Percentiles rank a stretch among this genome's conserved stretches.
Conservation (phyloP, 441 rosid genomes). For the Biscutella laevigata region DNA sequence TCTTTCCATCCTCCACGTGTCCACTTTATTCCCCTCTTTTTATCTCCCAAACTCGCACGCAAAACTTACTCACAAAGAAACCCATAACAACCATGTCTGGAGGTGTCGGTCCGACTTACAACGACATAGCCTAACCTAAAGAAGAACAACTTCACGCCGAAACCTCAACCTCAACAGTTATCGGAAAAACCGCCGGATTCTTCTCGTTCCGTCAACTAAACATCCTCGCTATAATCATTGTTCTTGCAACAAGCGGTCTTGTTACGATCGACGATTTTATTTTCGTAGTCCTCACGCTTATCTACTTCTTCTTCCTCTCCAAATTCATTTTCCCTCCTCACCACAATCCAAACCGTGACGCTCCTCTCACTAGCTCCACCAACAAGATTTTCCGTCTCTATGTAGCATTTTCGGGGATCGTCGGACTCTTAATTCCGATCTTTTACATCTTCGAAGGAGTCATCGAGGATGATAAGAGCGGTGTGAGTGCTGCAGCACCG, state of each 20-base stretch:
- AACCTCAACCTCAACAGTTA: conserved; percentile 1
- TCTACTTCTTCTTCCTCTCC: conserved; percentile 60
- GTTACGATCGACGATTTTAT: conserved; percentile 46
- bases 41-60: too few species aligned
- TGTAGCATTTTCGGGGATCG: conserved; percentile 35
- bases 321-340: conserved; percentile 44
- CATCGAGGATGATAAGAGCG: conserved; percentile 51
- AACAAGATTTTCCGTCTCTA: conserved; percentile 40
- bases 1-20: too few species aligned
- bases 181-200: conserved; percentile 19
- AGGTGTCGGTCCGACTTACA: conserved; percentile 57
- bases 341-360: conserved; percentile 24
- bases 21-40: too few species aligned
- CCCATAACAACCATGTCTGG: conserved; percentile 53
- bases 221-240: conserved; percentile 42
- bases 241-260: conserved; percentile 61
- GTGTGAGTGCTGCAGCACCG: conserved; percentile 61
- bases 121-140: conserved; percentile 40
- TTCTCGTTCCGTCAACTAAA: conserved; percentile 54
- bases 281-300: conserved; percentile 41
- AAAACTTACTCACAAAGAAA: background rate
- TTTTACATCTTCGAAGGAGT: conserved; percentile 59
- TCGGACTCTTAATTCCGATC: conserved; percentile 59
- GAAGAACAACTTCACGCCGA: conserved; percentile 23
- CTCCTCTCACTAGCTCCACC: conserved; percentile 32